phyloP scores from a whole-genome alignment of 441 rosid species.

The Euphorbia corollata region DNA sequence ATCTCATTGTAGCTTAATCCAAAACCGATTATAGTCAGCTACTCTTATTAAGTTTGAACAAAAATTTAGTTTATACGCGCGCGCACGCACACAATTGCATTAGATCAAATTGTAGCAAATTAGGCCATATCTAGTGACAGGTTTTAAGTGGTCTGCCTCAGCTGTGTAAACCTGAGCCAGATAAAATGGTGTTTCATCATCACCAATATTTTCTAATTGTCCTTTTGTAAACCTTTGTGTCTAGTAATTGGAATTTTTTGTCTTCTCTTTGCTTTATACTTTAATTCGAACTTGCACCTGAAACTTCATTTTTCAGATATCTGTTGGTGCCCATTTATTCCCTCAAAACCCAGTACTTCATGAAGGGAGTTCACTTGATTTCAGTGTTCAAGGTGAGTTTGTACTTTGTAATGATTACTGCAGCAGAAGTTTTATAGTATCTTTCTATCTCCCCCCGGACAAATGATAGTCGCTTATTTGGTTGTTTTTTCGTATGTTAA shows the following conservation, averaged over 20 bases:
- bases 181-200: not conserved
- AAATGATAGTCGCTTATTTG: not conserved
- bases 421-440: not conserved
- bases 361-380: slow-evolving; percentile 50
- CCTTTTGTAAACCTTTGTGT: not conserved
- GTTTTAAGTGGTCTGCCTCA: not conserved
- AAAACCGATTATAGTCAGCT: not conserved
- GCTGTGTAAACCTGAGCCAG: not conserved
- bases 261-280: not conserved
- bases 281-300: slow-evolving; percentile 8
- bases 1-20: not conserved
- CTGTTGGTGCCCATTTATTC: slow-evolving; percentile 73
- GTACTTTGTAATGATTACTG: not conserved
- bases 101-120: not conserved
- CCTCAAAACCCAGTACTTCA: slow-evolving; percentile 65
- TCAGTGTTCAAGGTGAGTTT: slow-evolving; percentile 24
- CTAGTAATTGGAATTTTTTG: not conserved
- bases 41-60: not conserved
- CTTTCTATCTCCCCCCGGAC: not conserved
- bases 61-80: not conserved
- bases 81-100: not conserved
- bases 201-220: not conserved
- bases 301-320: slow-evolving; percentile 46
- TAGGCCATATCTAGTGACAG: not conserved
- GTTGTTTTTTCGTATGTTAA: slow-evolving; percentile 8